Evolutionary conservation across 192 early-diverging fungal genomes (phyloP).

Genomic region (Funneliformis mosseae): DNA sequence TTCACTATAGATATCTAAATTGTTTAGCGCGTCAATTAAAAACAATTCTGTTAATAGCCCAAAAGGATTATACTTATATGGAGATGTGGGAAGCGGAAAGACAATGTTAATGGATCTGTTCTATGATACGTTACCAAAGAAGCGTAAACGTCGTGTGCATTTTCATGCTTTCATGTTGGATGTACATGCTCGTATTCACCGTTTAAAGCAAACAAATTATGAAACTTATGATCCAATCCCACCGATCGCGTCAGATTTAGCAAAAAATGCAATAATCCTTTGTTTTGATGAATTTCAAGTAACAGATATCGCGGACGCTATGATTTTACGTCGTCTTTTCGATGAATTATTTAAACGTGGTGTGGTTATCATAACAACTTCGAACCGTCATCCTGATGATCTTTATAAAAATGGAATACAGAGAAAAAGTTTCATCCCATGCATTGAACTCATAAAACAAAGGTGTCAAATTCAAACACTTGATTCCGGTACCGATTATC

Average conservation of each 20-base stretch:
- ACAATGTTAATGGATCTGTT: slow-evolving; percentile 97
- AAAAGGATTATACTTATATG: slow-evolving; percentile 65
- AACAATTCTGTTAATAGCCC: slow-evolving; percentile 39
- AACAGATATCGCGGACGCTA: slow-evolving; percentile 97
- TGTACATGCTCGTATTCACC: slow-evolving; percentile 76
- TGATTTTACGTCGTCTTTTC: slow-evolving; percentile 84
- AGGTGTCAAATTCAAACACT: slow-evolving; percentile 79
- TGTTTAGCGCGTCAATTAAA: slow-evolving; percentile 36
- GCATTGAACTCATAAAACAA: slow-evolving; percentile 84
- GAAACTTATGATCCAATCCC: slow-evolving; percentile 65
- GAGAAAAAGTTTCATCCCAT: slow-evolving; percentile 87
- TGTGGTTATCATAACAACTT: slow-evolving; percentile 90
- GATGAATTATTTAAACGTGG: slow-evolving; percentile 79
- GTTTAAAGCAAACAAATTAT: slow-evolving; percentile 54
- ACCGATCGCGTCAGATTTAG: slow-evolving; percentile 78
- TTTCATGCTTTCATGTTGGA: slow-evolving; percentile 99
- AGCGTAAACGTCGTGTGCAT: slow-evolving; percentile 85
- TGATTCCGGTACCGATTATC: slow-evolving; percentile 91
- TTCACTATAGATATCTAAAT: slow-evolving; percentile 27
- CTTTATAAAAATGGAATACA: slow-evolving; percentile 98
- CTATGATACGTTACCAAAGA: slow-evolving; percentile 73
- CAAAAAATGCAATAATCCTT: slow-evolving; percentile 78
- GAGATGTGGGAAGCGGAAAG: slow-evolving; percentile 90
- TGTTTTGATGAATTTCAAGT: slow-evolving; percentile 99
- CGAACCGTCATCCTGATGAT: slow-evolving; percentile 89